Base-by-base conservation (phyloP, 225 moss, liverwort and hornwort species). In the Polytrichum formosum region DNA sequence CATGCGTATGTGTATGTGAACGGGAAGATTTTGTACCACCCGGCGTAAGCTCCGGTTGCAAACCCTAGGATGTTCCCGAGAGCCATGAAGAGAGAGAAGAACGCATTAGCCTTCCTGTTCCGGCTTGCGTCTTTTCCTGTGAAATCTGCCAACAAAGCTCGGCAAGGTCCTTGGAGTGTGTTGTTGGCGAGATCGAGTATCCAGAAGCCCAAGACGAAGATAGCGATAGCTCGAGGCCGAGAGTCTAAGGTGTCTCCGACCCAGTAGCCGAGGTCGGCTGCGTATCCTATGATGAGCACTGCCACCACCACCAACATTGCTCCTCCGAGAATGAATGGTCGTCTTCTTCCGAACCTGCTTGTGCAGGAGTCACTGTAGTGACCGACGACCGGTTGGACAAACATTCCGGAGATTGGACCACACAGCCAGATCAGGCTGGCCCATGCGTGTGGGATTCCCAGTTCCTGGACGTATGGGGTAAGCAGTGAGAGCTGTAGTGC, bases 341-440 rank as follows among this genome's bases (percentile, higher is more conserved):
- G 67, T 28, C 95, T 79, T 58, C 95, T 77, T 4, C 95, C 95
- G 22, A 81, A 92, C 19, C 69, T 26, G 73, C 87, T 84, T 10
- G 92, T 63, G 67, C 95, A 92, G 61, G 72, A 82, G 31, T 95
- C 95, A 28, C 92, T 92, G 74, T 90, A 95, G 56, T 92, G 92
- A 7, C 95, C 95, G 5, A 95, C n/a, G 29, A 95, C 79, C n/a
- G 95, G 95, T 65, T 95, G 95, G 35, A 95, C 90, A 55, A 95
- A 78, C 92, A 95, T 89, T 74, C 95, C 95, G 5, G 95, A 91
- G 54, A 95, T 90, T 2, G 95, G 95, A 1, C 95, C 95, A 55
- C 95, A 95, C 5, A 95, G 88, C 95, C 95, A 95, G 73, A 95
- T 95, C 25, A 95, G 73, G 75, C 92, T 92, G 2, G 95, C 95